These are phyloP conservation scores for Ramichloridium luteum DNA, from an alignment of 2,329 filamentous ascomycete genomes.

Conservation along the genomic window DNA sequence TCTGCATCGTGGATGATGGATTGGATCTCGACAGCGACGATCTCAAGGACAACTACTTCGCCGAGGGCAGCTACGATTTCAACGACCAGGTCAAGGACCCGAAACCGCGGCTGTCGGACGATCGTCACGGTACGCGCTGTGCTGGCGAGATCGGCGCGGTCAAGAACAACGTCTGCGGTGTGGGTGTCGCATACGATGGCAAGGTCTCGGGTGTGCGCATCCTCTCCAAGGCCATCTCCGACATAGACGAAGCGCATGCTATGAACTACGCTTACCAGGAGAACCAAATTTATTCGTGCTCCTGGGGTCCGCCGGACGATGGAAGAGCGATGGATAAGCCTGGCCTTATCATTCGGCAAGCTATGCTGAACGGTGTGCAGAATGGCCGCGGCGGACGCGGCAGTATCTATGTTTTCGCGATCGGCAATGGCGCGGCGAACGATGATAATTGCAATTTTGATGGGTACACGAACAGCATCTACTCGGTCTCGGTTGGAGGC, in stretches of 20 bases:
- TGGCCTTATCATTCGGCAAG: slow-evolving; percentile 72
- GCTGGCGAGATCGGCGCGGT: slow-evolving; percentile 87
- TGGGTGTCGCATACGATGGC: slow-evolving; percentile 90
- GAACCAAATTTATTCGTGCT: slow-evolving; percentile 97
- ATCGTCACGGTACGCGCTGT: slow-evolving; percentile 84
- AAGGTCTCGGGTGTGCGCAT: slow-evolving; percentile 88
- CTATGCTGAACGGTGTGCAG: slow-evolving; percentile 86
- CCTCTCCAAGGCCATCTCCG: slow-evolving; percentile 76
- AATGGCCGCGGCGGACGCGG: slow-evolving; percentile 72
- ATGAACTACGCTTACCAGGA: slow-evolving; percentile 86
- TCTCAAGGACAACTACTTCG: slow-evolving; percentile 85
- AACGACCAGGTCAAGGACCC: slow-evolving; percentile 75
- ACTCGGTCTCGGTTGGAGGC: slow-evolving; percentile 92
- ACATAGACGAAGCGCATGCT: slow-evolving; percentile 81
- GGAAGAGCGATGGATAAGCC: slow-evolving; percentile 89
- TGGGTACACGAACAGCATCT: slow-evolving; percentile 98
- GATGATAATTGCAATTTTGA: slow-evolving; percentile 99
- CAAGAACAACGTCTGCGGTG: slow-evolving; percentile 83
- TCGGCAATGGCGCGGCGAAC: slow-evolving; percentile 75
- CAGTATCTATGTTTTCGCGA: slow-evolving; percentile 92
- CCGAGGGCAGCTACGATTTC: slow-evolving; percentile 87
- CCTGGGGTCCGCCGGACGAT: slow-evolving; percentile 93
- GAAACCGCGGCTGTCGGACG: slow-evolving; percentile 68
- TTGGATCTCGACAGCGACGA: slow-evolving; percentile 93
- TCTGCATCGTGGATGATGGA: slow-evolving; percentile 92